A percentile compares a stretch with the other conserved stretches of the same genome.
Conservation (phyloP, 805 yeast genomes). For the Kluyveromyces siamensis region DNA sequence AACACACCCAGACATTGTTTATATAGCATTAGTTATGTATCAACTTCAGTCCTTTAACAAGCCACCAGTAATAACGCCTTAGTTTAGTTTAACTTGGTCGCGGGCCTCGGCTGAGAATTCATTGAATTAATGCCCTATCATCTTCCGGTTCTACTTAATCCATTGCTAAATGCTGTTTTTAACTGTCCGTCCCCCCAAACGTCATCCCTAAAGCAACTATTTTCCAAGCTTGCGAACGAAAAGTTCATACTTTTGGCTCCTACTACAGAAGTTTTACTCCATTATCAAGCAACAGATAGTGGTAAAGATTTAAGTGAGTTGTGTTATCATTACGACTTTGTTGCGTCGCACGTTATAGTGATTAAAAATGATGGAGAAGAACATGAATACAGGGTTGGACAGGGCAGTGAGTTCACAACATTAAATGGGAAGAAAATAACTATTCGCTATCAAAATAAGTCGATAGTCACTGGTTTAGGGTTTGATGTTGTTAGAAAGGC, state of each 20-base stretch:
- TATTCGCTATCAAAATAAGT: slow-evolving; percentile 40
- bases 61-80: not conserved
- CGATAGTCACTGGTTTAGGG: slow-evolving; percentile 49
- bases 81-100: not conserved
- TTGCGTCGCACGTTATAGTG: slow-evolving; percentile 51
- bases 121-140: slow-evolving; percentile 28
- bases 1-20: not conserved
- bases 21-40: not conserved
- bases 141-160: slow-evolving; percentile 50
- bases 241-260: slow-evolving; percentile 62
- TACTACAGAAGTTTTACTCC: slow-evolving; percentile 37
- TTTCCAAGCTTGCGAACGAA: slow-evolving; percentile 38
- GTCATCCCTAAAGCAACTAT: slow-evolving; percentile 40
- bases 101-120: not conserved
- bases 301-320: slow-evolving; percentile 38
- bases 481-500: slow-evolving; percentile 39
- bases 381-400: slow-evolving; percentile 22
- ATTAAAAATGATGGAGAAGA: slow-evolving; percentile 23
- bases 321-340: slow-evolving; percentile 51
- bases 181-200: slow-evolving; percentile 47
- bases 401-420: slow-evolving; percentile 37
- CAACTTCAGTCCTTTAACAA: not conserved
- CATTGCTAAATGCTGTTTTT: slow-evolving; percentile 55
- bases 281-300: slow-evolving; percentile 32
- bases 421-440: slow-evolving; percentile 47